Conservation (phyloP, 2,329 filamentous ascomycete genomes). For the Aaosphaeria arxii region DNA sequence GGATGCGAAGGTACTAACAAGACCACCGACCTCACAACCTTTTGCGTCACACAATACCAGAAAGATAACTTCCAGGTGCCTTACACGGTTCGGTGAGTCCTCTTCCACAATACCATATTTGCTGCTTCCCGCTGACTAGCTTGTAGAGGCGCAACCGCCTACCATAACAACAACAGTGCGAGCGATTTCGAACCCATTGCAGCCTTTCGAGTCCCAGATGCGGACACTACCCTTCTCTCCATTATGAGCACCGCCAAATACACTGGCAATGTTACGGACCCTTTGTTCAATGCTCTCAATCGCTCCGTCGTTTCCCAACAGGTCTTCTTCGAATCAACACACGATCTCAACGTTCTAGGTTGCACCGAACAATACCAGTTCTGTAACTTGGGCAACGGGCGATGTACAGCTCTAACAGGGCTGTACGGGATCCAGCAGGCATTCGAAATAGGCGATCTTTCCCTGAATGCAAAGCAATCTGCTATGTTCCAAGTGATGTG, state of each 20-base stretch:
- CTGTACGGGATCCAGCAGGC: slow-evolving; percentile 9
- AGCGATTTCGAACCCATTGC: slow-evolving; percentile 16
- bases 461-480: slow-evolving; percentile 7
- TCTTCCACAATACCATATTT: too few relatives aligned
- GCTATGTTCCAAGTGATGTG: slow-evolving; percentile 11
- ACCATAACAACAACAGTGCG: slow-evolving; percentile 7
- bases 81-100: slow-evolving; percentile 13
- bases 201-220: slow-evolving; percentile 12
- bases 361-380: slow-evolving; percentile 22
- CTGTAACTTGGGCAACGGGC: slow-evolving; percentile 8
- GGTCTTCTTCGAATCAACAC: slow-evolving; percentile 3
- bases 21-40: slow-evolving; percentile 8
- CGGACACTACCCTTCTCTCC: slow-evolving; percentile 15
- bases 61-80: slow-evolving; percentile 9
- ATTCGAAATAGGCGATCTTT: slow-evolving; percentile 7
- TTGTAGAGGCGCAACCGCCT: slow-evolving; percentile 6
- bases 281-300: slow-evolving; percentile 13
- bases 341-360: slow-evolving; percentile 13
- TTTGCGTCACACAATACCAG: slow-evolving; percentile 14
- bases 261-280: slow-evolving; percentile 7
- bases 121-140: too few relatives aligned
- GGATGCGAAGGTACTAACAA: slow-evolving; percentile 7
- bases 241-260: slow-evolving; percentile 15
- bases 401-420: slow-evolving; percentile 13
- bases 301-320: background rate